Evolutionary conservation across 768 basidiomycete species (phyloP), one percentile per base, ranked within the genome.

Genomic region (Hygrocybe coccinea): DNA sequence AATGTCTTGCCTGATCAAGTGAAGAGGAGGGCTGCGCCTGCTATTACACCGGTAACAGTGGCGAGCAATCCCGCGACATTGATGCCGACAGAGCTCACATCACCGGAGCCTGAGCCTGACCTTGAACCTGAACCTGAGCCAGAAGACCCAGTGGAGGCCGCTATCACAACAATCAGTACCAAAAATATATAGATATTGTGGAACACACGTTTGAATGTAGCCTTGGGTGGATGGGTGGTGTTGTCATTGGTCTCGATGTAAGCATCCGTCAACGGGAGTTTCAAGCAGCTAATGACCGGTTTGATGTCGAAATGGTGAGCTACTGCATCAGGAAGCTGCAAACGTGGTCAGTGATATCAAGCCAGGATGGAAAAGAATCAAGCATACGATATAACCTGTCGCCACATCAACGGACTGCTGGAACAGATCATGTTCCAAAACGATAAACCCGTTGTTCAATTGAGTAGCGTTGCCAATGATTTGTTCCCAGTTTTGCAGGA

Each of bases 201-300:
- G 44, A 21, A 46, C 8, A 86, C 65, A 87, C 85, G 5, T 85
- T 69, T 11, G 17, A 50, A 79, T 0, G 83, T 45, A 24, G 67
- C 55, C 29, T 74, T 69, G 19, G 79, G 79, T 5, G 84, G 83
- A 64, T 85, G 80, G 24, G 83, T 78, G 25, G 59, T 59, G 72
- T 91, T 93, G 67, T 86, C 73, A 64, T 87, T 88, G 2, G 87
- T 89, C 76, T 94, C 91, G 57, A 90, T 74, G 72, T 94, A 95
- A 2, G 89, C 83, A 64, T 91, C 82, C 17, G 68, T 59, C 15
- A 84, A 60, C 12, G 74, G 67, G 67, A 76, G 72, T 65, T 83
- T 78, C 59, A 87, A 63, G 74, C 93, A 97, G 2, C 69, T 59
- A 55, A 85, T 74, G 65, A 95, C 86, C 15, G 88, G 85, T 69